Evolutionary conservation across 2,329 filamentous ascomycete genomes (phyloP).

Genomic region (Lizonia empirigonia): DNA sequence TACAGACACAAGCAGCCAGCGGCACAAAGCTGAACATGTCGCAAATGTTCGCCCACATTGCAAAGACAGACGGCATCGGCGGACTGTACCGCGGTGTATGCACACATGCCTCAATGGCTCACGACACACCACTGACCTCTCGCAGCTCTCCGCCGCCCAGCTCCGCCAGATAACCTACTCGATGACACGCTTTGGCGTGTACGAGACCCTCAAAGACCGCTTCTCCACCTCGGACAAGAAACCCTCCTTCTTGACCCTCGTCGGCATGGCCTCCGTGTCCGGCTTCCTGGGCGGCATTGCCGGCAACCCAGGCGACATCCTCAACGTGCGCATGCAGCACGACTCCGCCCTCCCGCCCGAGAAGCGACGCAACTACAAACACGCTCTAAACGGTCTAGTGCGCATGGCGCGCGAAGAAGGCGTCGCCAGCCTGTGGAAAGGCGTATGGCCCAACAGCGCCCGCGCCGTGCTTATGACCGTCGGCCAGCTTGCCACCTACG

Average conservation of each 20-base stretch:
- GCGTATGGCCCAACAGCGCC: slow-evolving; percentile 80
- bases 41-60: slow-evolving; percentile 82
- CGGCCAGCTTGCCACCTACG: slow-evolving; percentile 82
- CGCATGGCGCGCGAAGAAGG: slow-evolving; percentile 91
- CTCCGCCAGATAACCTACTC: slow-evolving; percentile 93
- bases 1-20: slow-evolving; percentile 77
- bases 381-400: slow-evolving; percentile 84
- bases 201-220: slow-evolving; percentile 85
- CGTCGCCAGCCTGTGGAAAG: slow-evolving; percentile 75
- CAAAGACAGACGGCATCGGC: slow-evolving; percentile 73
- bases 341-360: slow-evolving; percentile 75
- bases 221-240: slow-evolving; percentile 58
- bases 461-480: slow-evolving; percentile 88
- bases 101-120: slow-evolving; percentile 3
- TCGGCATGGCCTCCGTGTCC: slow-evolving; percentile 80
- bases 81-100: slow-evolving; percentile 84
- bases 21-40: slow-evolving; percentile 77
- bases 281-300: slow-evolving; percentile 88
- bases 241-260: slow-evolving; percentile 75
- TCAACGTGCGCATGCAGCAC: slow-evolving; percentile 99
- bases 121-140: not conserved
- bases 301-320: slow-evolving; percentile 92
- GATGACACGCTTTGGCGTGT: slow-evolving; percentile 94
- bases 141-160: slow-evolving; percentile 81
- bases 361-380: slow-evolving; percentile 83